phyloP scores from a whole-genome alignment of 2,329 filamentous ascomycete genomes.

The Thelonectria blattea region DNA sequence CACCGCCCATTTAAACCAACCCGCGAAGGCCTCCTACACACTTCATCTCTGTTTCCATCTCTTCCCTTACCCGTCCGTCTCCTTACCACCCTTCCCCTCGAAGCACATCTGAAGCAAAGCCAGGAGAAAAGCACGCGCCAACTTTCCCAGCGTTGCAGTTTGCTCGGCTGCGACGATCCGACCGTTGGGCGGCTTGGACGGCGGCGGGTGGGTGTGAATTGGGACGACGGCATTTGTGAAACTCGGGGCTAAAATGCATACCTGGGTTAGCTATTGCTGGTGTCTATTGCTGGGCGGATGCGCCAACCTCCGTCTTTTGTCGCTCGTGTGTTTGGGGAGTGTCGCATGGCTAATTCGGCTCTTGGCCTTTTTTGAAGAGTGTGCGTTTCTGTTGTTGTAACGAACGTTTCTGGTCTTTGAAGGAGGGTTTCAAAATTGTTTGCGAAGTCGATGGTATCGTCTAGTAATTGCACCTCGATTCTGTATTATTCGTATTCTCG shows the following conservation, averaged over 20 bases:
- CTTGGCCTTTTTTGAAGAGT: too few species aligned
- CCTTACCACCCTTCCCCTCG: conserved; percentile 15
- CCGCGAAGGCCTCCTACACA: not conserved
- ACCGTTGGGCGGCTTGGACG: not conserved
- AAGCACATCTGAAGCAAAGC: conserved; percentile 38
- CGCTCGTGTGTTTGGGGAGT: not conserved
- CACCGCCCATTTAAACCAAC: conserved; percentile 50
- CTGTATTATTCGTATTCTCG: too few species aligned
- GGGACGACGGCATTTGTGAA: conserved; percentile 10
- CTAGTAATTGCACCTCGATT: too few species aligned
- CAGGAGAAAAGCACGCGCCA: conserved; percentile 15
- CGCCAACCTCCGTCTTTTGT: not conserved
- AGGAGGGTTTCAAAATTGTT: too few species aligned
- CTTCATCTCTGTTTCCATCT: not conserved
- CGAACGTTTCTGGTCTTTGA: too few species aligned
- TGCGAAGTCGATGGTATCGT: too few species aligned
- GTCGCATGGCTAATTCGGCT: not conserved
- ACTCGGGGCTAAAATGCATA: conserved; percentile 5
- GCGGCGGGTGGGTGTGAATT: not conserved
- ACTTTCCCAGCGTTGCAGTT: conserved; percentile 29
- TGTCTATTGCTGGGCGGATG: too few species aligned
- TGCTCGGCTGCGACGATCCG: conserved; percentile 4
- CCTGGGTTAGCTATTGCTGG: too few species aligned
- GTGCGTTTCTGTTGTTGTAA: too few species aligned
- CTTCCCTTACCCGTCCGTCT: too few species aligned